These are phyloP conservation scores for Spizellomyces punctatus DNA, from an alignment of 192 early-diverging fungal genomes.

Conservation along the genomic window DNA sequence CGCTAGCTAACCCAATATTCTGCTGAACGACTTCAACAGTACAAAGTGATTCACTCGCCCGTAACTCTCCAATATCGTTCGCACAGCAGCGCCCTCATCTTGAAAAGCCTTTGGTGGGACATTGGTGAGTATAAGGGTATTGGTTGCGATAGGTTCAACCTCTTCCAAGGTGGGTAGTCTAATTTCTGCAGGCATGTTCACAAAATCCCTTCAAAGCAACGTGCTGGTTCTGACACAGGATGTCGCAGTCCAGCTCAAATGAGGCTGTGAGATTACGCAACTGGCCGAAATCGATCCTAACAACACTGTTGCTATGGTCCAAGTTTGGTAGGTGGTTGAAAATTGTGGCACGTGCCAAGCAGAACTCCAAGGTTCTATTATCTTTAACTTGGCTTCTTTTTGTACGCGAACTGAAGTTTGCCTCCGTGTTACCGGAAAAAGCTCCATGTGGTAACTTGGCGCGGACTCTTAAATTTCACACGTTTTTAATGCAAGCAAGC, in stretches of 20 bases:
- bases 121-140: conserved; percentile 51
- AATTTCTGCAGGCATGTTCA: not conserved
- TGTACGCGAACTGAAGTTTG: too few species aligned
- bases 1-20: conserved; percentile 25
- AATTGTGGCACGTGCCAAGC: too few species aligned
- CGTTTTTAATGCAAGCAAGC: not conserved
- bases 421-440: too few species aligned
- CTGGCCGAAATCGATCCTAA: too few species aligned
- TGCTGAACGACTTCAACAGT: conserved; percentile 40
- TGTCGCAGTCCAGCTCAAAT: not conserved
- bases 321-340: too few species aligned
- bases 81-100: conserved; percentile 20
- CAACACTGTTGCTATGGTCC: too few species aligned
- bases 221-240: not conserved
- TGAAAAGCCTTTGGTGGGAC: conserved; percentile 34
- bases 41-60: conserved; percentile 28
- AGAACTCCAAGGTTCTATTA: too few species aligned
- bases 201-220: not conserved
- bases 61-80: conserved; percentile 15
- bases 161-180: not conserved
- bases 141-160: conserved; percentile 32
- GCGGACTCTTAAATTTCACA: not conserved
- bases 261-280: too few species aligned
- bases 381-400: too few species aligned
- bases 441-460: too few species aligned